These are phyloP conservation scores for Rosa lucieae DNA, from an alignment of 306 rosid species.

Conservation along the genomic window DNA sequence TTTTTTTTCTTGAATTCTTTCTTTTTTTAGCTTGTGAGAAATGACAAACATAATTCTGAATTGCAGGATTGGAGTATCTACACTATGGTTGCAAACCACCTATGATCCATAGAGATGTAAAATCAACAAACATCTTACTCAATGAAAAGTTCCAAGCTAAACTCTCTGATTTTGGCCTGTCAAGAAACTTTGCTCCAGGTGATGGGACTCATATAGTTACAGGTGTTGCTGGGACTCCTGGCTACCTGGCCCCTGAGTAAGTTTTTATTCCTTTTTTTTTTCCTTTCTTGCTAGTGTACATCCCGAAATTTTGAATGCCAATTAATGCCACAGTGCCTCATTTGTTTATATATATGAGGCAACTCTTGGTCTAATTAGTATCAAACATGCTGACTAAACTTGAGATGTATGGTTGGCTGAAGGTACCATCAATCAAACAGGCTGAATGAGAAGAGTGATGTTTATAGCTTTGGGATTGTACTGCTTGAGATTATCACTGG, in stretches of 20 bases:
- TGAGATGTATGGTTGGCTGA: background rate
- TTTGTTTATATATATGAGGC: background rate
- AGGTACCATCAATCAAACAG: slow-evolving; percentile 28
- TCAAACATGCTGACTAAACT: background rate
- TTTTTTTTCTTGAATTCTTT: background rate
- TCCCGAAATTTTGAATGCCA: too few species aligned
- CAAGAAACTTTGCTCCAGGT: slow-evolving; percentile 34
- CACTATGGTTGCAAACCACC: slow-evolving; percentile 29
- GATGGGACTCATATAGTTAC: slow-evolving; percentile 33
- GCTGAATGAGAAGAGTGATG: slow-evolving; percentile 34
- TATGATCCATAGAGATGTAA: background rate
- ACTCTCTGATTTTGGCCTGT: slow-evolving; percentile 52
- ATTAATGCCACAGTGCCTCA: too few species aligned
- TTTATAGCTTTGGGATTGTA: slow-evolving; percentile 35
- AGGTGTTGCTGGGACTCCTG: slow-evolving; percentile 40
- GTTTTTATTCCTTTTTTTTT: background rate
- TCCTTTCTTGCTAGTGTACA: too few species aligned
- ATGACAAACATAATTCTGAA: background rate
- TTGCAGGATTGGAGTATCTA: slow-evolving; percentile 22
- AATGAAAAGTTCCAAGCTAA: slow-evolving; percentile 41
- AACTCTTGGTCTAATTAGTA: background rate
- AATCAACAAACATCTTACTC: slow-evolving; percentile 45
- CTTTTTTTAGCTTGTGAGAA: background rate
- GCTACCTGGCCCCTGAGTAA: slow-evolving; percentile 50
- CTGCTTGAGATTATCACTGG: slow-evolving; percentile 26